These are phyloP conservation scores for Alternaria triticina DNA, from an alignment of 2,329 filamentous ascomycete genomes.

Conservation along the genomic window DNA sequence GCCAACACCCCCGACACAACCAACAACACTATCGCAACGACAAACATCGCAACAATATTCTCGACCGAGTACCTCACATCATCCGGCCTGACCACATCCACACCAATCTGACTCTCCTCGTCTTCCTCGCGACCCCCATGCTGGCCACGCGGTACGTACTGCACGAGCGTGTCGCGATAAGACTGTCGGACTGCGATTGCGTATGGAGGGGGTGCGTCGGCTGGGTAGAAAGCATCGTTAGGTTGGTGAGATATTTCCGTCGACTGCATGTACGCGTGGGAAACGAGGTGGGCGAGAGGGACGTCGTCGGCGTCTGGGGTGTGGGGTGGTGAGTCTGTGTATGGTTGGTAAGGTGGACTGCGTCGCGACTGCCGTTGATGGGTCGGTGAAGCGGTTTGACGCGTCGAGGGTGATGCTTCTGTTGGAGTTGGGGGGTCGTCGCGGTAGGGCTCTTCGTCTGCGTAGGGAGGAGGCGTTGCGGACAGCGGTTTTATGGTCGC, in stretches of 20 bases:
- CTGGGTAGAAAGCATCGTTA: conserved; percentile 16
- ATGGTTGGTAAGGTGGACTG: conserved; percentile 2
- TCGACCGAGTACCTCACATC: conserved; percentile 36
- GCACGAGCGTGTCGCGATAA: conserved; percentile 34
- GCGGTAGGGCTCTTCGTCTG: conserved; percentile 5
- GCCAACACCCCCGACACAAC: conserved; percentile 26
- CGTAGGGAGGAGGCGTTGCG: conserved; percentile 5
- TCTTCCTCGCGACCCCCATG: conserved; percentile 6
- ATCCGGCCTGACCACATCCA: conserved; percentile 17
- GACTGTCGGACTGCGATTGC: conserved; percentile 31
- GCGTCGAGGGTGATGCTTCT: neutral
- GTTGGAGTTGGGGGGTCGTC: conserved; percentile 9
- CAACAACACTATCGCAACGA: conserved; percentile 29
- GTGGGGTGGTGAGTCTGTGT: conserved; percentile 10
- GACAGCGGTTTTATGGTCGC: conserved; percentile 5
- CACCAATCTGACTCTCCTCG: conserved; percentile 15
- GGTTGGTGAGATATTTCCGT: neutral
- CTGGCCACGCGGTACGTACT: conserved; percentile 18
- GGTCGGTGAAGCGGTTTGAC: neutral
- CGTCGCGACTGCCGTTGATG: neutral
- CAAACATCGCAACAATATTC: conserved; percentile 31
- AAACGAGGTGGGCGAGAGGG: conserved; percentile 34
- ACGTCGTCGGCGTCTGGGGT: conserved; percentile 31
- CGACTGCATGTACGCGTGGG: conserved; percentile 7
- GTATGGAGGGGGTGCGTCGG: conserved; percentile 39